These are phyloP conservation scores for Ceratocystis colombiana DNA, from an alignment of 2,329 filamentous ascomycete species.

Conservation along the genomic window DNA sequence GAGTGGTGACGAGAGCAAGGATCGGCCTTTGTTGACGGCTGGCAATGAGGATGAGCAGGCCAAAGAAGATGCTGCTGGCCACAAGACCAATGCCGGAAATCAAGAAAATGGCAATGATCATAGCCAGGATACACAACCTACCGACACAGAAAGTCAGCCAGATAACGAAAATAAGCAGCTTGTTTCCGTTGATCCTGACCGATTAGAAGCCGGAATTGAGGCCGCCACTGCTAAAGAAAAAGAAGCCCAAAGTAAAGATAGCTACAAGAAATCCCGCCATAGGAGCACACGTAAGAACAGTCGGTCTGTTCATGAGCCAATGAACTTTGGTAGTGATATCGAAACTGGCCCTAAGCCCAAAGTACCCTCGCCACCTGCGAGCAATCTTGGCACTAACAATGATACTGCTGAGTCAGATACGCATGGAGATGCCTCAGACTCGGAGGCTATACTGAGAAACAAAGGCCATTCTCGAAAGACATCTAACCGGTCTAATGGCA, in stretches of 20 bases:
- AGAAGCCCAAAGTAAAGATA: not conserved
- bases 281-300: conserved; percentile 6
- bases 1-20: not conserved
- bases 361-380: conserved; percentile 19
- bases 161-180: conserved; percentile 12
- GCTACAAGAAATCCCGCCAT: conserved; percentile 8
- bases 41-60: conserved; percentile 13
- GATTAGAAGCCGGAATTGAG: not conserved
- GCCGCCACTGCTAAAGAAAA: not conserved
- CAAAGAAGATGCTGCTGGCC: not conserved
- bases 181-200: not conserved
- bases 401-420: conserved; percentile 1
- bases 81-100: not conserved
- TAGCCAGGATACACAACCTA: not conserved
- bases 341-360: not conserved
- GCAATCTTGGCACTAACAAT: not conserved
- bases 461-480: conserved; percentile 19
- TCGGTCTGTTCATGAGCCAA: not conserved
- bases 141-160: not conserved
- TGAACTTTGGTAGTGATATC: not conserved
- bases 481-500: conserved; percentile 18
- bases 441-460: conserved; percentile 10
- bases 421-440: conserved; percentile 11
- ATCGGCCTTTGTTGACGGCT: conserved; percentile 6
- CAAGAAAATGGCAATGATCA: not conserved